These are phyloP conservation scores for Cyberlindnera americana DNA, from an alignment of 805 yeast genomes.

Conservation along the genomic window DNA sequence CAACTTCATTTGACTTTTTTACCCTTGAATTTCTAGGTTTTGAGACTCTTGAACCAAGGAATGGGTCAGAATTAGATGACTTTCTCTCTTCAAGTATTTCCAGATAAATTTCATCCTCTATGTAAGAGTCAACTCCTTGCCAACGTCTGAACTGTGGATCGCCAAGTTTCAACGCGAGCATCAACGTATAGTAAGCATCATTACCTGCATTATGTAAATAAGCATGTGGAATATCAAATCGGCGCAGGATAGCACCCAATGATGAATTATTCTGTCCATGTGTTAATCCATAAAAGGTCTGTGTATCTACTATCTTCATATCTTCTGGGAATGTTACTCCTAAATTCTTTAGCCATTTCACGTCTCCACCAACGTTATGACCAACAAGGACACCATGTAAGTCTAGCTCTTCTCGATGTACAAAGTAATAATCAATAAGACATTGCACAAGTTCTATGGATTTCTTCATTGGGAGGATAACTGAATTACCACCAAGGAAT, in stretches of 20 bases:
- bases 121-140: constrained; percentile 7
- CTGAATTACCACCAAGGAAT: constrained; percentile 48
- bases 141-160: constrained; percentile 42
- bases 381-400: constrained; percentile 48
- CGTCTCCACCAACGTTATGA: constrained; percentile 54
- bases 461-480: constrained; percentile 35
- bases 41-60: constrained; percentile 1
- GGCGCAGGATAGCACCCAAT: constrained; percentile 43
- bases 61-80: background rate
- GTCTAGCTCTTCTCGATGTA: constrained; percentile 26
- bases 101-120: background rate
- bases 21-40: constrained; percentile 4
- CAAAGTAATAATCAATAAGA: constrained; percentile 42
- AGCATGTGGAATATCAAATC: constrained; percentile 52
- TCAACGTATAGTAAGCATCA: constrained; percentile 61
- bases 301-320: constrained; percentile 43
- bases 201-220: constrained; percentile 69
- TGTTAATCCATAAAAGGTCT: constrained; percentile 37
- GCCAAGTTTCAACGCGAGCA: constrained; percentile 46
- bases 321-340: constrained; percentile 45
- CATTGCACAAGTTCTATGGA: constrained; percentile 39
- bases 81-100: constrained; percentile 3
- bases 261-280: constrained; percentile 39
- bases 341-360: constrained; percentile 44
- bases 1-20: constrained; percentile 1